These are phyloP conservation scores for Salicornia ramosissima DNA, from an alignment of 148 eudicot species.

Conservation along the genomic window DNA sequence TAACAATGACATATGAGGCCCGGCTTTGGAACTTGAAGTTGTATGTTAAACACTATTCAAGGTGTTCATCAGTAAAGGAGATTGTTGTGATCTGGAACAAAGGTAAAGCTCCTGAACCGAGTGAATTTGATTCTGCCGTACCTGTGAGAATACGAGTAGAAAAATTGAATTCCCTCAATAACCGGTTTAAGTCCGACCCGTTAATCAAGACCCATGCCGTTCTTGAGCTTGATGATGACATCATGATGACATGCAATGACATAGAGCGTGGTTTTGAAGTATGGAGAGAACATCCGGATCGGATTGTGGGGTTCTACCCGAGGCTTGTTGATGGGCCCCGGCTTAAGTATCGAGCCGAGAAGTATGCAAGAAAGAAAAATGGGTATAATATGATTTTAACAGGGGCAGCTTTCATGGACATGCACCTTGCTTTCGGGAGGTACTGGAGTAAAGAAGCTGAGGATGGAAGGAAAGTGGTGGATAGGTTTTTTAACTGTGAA, in stretches of 20 bases:
- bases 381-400: conserved; percentile 90
- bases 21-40: conserved; percentile 87
- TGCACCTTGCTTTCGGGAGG: conserved; percentile 49
- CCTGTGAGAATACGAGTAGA: conserved; percentile 81
- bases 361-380: conserved; percentile 62
- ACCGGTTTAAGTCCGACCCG: conserved; percentile 68
- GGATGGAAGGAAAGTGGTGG: conserved; percentile 65
- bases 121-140: conserved; percentile 80
- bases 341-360: conserved; percentile 67
- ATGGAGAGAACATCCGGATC: conserved; percentile 84
- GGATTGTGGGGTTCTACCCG: conserved; percentile 91
- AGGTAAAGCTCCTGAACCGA: conserved; percentile 56
- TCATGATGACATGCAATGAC: conserved; percentile 89
- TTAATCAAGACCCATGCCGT: conserved; percentile 70
- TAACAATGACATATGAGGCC: conserved; percentile 94
- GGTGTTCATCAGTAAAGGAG: conserved; percentile 89
- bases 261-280: conserved; percentile 84
- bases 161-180: conserved; percentile 76
- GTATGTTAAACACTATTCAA: conserved; percentile 83
- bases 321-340: conserved; percentile 49
- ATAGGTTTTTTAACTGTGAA: conserved; percentile 74
- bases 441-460: conserved; percentile 78
- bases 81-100: conserved; percentile 94
- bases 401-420: conserved; percentile 88
- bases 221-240: conserved; percentile 93